Percentiles rank a stretch among this genome's conserved stretches.
Conservation (phyloP, 2,329 filamentous ascomycete species). For the Apiospora kogelbergensis region DNA sequence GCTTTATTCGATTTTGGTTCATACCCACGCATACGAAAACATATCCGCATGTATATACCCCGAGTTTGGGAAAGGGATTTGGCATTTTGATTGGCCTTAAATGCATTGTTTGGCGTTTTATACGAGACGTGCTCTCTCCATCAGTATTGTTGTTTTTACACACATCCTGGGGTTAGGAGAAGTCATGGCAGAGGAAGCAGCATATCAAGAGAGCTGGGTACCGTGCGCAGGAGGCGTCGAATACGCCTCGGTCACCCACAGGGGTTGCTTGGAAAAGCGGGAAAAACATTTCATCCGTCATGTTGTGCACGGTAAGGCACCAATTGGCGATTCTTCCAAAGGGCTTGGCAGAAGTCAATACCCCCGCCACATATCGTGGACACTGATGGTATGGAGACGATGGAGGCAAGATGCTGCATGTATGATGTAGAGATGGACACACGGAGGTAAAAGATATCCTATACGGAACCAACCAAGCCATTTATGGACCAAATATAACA, state of each 20-base stretch:
- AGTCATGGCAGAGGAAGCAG: neutral
- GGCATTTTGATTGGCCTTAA: conserved; percentile 24
- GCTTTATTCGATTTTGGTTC: conserved; percentile 1
- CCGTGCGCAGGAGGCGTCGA: neutral
- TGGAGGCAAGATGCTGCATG: neutral
- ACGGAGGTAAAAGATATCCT: neutral
- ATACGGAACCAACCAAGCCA: neutral
- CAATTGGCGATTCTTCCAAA: neutral
- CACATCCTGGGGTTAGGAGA: neutral
- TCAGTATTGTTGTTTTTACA: neutral
- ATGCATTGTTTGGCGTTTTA: conserved; percentile 31
- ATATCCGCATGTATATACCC: conserved; percentile 31
- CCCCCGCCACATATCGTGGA: neutral
- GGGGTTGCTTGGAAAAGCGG: neutral
- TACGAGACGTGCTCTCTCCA: conserved; percentile 1
- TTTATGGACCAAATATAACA: neutral
- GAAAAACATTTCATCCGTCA: neutral
- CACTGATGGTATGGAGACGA: neutral
- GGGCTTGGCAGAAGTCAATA: neutral
- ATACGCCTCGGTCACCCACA: neutral
- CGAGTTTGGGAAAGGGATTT: conserved; percentile 27
- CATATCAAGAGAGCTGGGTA: neutral
- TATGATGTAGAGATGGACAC: neutral
- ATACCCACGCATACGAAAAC: conserved; percentile 13
- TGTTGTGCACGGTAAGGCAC: neutral